These are phyloP conservation scores for Tephrocybe sp. DNA, from an alignment of 768 basidiomycete species.

Conservation along the genomic window DNA sequence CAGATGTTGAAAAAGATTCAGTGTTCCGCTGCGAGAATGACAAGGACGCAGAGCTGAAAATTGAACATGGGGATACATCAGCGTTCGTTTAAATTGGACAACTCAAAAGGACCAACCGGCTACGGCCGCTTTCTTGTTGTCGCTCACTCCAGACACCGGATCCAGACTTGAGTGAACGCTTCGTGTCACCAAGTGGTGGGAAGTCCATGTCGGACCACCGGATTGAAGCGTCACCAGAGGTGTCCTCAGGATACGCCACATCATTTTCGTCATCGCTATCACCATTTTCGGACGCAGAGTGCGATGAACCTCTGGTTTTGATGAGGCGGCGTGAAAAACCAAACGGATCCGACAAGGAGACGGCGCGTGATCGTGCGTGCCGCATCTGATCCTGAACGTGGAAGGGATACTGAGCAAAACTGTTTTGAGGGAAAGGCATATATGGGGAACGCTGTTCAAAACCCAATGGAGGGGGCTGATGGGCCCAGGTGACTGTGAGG, in stretches of 20 bases:
- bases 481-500: conserved; percentile 79
- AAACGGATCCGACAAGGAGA: conserved; percentile 13
- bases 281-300: conserved; percentile 7
- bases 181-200: conserved; percentile 32
- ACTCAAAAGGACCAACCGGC: conserved; percentile 5
- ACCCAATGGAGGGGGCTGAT: conserved; percentile 43
- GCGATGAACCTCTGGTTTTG: neutral
- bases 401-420: conserved; percentile 27
- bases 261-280: conserved; percentile 7
- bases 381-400: conserved; percentile 26
- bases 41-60: conserved; percentile 15
- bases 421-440: conserved; percentile 16
- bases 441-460: conserved; percentile 18
- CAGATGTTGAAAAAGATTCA: conserved; percentile 3
- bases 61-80: neutral
- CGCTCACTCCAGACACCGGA: conserved; percentile 27
- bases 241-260: conserved; percentile 3
- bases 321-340: conserved; percentile 3
- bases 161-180: conserved; percentile 21
- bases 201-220: conserved; percentile 37
- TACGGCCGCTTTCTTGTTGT: conserved; percentile 9
- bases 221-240: conserved; percentile 5
- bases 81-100: too few relatives aligned
- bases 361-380: conserved; percentile 9
- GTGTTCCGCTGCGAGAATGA: conserved; percentile 10